phyloP scores from a whole-genome alignment of 2,329 filamentous ascomycete genomes.

The Epichloe festucae region DNA sequence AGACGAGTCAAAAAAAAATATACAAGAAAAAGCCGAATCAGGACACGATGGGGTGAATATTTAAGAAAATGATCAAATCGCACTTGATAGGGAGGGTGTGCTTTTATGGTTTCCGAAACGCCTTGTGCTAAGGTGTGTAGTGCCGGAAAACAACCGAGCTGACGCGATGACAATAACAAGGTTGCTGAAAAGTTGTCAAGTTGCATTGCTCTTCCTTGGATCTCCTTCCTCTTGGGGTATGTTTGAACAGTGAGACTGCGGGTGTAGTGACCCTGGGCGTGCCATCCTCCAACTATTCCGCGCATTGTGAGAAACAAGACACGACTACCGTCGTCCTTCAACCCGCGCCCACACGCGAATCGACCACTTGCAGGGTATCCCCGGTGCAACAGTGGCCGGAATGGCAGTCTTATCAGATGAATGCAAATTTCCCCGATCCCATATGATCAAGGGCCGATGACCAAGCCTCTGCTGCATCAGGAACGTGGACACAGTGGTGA shows the following conservation, averaged over 20 bases:
- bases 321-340: background rate
- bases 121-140: background rate
- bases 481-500: conserved; percentile 26
- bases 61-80: conserved; percentile 2
- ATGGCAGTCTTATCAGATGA: conserved; percentile 16
- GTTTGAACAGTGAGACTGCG: too few species aligned
- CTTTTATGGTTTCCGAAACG: background rate
- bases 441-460: conserved; percentile 21
- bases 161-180: background rate
- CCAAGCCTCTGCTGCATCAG: conserved; percentile 25
- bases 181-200: background rate
- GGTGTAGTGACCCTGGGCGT: too few species aligned
- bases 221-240: background rate
- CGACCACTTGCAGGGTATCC: background rate
- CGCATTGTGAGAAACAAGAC: background rate
- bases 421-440: conserved; percentile 18
- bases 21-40: background rate
- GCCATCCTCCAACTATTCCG: background rate
- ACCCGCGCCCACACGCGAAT: background rate
- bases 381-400: background rate
- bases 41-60: background rate
- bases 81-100: background rate
- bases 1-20: background rate
- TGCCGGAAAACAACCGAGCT: background rate
- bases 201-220: background rate